These are phyloP conservation scores for Dioszegia hungarica DNA, from an alignment of 768 basidiomycete genomes.

Conservation along the genomic window DNA sequence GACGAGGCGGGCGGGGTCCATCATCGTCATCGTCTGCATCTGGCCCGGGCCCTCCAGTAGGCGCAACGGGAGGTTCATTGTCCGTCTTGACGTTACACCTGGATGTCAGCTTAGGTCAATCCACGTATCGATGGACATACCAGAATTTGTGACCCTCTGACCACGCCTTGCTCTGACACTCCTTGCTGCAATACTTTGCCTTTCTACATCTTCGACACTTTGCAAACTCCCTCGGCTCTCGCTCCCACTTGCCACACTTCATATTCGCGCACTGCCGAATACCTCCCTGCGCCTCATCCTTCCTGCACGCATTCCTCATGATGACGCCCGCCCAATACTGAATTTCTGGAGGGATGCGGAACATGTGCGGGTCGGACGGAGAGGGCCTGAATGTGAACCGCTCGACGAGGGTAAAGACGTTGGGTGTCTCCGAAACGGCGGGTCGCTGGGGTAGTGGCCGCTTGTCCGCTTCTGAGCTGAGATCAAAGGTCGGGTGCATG, in stretches of 20 bases:
- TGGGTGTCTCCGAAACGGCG: constrained; percentile 51
- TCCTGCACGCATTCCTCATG: constrained; percentile 98
- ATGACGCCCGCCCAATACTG: constrained; percentile 99
- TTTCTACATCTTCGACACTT: constrained; percentile 94
- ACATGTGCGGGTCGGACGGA: constrained; percentile 67
- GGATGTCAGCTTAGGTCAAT: background rate
- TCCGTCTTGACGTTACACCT: constrained; percentile 33
- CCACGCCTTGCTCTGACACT: constrained; percentile 95
- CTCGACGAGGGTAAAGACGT: constrained; percentile 94
- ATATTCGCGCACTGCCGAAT: constrained; percentile 98
- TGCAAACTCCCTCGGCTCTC: constrained; percentile 87
- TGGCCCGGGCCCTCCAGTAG: background rate
- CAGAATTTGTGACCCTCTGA: constrained; percentile 93
- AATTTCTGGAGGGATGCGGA: constrained; percentile 75
- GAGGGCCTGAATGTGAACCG: constrained; percentile 92
- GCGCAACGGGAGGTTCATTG: constrained; percentile 3
- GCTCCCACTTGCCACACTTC: constrained; percentile 94
- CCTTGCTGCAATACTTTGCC: constrained; percentile 97
- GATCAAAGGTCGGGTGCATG: constrained; percentile 45
- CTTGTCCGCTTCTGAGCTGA: constrained; percentile 15
- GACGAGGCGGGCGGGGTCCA: background rate
- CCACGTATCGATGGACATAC: constrained; percentile 50
- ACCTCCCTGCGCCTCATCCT: constrained; percentile 87
- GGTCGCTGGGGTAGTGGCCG: constrained; percentile 43
- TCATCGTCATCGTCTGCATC: constrained; percentile 24